Percentiles rank a stretch among this genome's conserved stretches.
These are phyloP conservation scores for Penicillium verrucosum DNA, from an alignment of 2,329 filamentous ascomycete genomes.

Conservation along the genomic window DNA sequence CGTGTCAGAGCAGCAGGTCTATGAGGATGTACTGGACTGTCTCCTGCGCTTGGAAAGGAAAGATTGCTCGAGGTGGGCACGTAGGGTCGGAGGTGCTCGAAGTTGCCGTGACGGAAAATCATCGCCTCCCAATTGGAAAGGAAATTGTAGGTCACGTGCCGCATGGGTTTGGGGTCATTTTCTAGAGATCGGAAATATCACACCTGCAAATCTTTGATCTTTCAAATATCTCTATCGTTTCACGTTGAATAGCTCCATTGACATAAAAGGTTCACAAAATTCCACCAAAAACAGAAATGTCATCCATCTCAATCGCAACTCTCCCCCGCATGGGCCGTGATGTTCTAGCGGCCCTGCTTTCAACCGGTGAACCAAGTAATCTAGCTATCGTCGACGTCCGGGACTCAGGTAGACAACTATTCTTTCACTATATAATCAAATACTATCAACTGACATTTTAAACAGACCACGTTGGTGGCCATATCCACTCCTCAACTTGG, in stretches of 20 bases:
- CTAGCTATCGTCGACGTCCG: conserved; percentile 84
- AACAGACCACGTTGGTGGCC: conserved; percentile 82
- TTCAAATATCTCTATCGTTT: not conserved
- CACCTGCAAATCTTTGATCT: conserved; percentile 4
- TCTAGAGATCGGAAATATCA: conserved; percentile 1
- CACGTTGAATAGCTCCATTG: not conserved
- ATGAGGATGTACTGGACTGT: not conserved
- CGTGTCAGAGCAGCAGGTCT: not conserved
- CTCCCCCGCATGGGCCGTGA: conserved; percentile 67
- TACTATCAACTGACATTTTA: not conserved
- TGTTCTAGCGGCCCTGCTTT: conserved; percentile 63
- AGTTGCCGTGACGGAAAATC: conserved; percentile 18
- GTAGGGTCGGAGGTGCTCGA: not conserved
- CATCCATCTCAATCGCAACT: conserved; percentile 58
- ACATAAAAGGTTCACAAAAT: not conserved
- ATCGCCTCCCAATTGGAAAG: conserved; percentile 9
- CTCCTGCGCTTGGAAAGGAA: not conserved
- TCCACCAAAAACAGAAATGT: conserved; percentile 28
- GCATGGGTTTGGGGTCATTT: not conserved
- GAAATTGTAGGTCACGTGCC: conserved; percentile 29
- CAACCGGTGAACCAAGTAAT: conserved; percentile 45
- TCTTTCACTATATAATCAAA: not conserved
- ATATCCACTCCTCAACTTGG: conserved; percentile 76
- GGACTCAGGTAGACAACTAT: conserved; percentile 61
- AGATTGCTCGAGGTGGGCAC: conserved; percentile 3